Evolutionary conservation across 345 rosid genomes (phyloP).

Genomic region (Aquilaria sinensis): DNA sequence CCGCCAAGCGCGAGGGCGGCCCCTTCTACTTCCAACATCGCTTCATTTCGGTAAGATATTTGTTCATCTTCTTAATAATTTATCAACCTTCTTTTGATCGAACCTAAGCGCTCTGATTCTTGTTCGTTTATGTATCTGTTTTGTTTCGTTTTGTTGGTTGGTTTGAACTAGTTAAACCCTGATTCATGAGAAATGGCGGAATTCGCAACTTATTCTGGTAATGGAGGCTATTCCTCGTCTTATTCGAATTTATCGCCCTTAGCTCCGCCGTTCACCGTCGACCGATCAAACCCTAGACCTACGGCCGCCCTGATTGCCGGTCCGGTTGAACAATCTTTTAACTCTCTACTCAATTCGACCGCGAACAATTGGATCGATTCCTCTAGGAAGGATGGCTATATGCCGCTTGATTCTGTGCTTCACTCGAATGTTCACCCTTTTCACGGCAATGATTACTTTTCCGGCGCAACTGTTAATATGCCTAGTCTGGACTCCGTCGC

Average conservation of each 20-base stretch:
- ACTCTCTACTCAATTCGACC: conserved; percentile 17
- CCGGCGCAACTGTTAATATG: background rate
- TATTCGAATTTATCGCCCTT: conserved; percentile 46
- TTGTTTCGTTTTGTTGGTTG: no score
- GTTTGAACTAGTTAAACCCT: no score
- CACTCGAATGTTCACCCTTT: conserved; percentile 17
- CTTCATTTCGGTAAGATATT: no score
- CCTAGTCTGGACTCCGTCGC: conserved; percentile 17
- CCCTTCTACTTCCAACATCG: no score
- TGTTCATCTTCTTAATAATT: no score
- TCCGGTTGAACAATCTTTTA: conserved; percentile 28
- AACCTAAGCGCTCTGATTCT: no score
- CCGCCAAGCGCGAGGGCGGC: no score
- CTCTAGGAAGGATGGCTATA: background rate
- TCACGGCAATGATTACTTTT: no score
- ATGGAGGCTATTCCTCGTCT: conserved; percentile 32
- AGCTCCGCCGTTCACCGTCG: conserved; percentile 59
- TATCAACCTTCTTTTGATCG: no score
- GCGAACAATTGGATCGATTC: conserved; percentile 22
- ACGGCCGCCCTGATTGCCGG: conserved; percentile 25
- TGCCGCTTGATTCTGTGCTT: background rate
- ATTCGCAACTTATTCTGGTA: conserved; percentile 23
- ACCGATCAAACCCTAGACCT: conserved; percentile 25
- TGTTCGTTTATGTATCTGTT: no score
- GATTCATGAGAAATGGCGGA: conserved; percentile 30